Evolutionary conservation across 2,329 filamentous ascomycete species (phyloP).

Genomic region (Blumeriella jaapii): DNA sequence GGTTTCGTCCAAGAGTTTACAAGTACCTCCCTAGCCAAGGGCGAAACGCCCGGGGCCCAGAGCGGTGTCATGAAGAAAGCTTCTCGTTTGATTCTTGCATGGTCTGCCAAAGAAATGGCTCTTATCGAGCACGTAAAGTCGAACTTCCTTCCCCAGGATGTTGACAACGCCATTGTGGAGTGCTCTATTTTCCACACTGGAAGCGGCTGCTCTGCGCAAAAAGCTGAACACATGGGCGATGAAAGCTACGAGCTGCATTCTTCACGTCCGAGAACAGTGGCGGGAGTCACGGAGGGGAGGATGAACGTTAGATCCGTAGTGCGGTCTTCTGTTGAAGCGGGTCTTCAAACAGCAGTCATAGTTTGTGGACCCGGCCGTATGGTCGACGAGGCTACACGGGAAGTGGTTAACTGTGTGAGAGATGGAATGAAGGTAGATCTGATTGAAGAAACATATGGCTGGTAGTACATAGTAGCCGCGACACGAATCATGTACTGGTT

Average conservation of each 20-base stretch:
- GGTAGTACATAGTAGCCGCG: too few species aligned
- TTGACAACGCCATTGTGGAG: neutral
- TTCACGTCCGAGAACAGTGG: neutral
- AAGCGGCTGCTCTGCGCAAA: neutral
- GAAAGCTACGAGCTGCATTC: neutral
- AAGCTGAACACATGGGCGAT: neutral
- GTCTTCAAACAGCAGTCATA: constrained; percentile 1
- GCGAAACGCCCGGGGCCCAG: neutral
- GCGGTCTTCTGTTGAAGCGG: neutral
- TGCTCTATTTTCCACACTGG: too few species aligned
- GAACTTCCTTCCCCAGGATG: constrained; percentile 11
- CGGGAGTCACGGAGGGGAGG: neutral
- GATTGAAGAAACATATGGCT: neutral
- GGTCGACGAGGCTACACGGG: neutral
- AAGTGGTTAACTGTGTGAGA: constrained; percentile 1
- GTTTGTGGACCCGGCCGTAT: neutral
- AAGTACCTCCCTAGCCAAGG: neutral
- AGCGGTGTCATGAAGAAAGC: constrained; percentile 14
- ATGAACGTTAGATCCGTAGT: neutral
- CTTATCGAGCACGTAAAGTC: constrained; percentile 19
- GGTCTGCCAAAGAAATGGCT: constrained; percentile 19
- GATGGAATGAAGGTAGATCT: neutral
- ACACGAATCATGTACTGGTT: too few species aligned
- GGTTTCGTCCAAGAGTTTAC: constrained; percentile 15
- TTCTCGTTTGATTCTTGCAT: constrained; percentile 19